phyloP scores from a whole-genome alignment of 441 rosid genomes.

The Arabidopsis lyrata region DNA sequence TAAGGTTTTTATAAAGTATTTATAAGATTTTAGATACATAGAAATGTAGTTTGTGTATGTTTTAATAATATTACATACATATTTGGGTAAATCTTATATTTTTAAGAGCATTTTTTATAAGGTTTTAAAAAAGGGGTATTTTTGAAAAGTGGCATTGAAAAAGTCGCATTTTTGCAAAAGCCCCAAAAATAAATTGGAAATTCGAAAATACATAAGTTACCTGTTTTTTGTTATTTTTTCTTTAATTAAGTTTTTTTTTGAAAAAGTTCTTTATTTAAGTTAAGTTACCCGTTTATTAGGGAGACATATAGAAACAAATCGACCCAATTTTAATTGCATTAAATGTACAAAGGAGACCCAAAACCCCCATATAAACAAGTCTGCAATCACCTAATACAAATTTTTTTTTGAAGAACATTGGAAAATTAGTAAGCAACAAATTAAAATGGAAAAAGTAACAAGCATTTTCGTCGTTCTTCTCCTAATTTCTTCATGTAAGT shows the following conservation, averaged over 20 bases:
- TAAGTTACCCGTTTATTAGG: background rate
- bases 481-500: conserved; percentile 29
- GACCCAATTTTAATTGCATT: background rate
- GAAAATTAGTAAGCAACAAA: background rate
- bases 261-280: no score
- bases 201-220: background rate
- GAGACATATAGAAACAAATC: background rate
- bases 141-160: no score
- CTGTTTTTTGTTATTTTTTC: background rate
- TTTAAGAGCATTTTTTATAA: no score
- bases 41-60: no score
- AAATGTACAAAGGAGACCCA: background rate
- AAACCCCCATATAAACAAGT: background rate
- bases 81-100: no score
- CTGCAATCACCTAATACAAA: background rate
- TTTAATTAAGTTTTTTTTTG: background rate
- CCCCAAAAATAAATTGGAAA: background rate
- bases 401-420: background rate
- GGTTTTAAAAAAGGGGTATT: no score
- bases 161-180: no score
- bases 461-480: background rate
- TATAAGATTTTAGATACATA: no score
- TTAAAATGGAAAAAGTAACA: conserved; percentile 11
- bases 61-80: no score
- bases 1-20: no score